Base-by-base conservation (phyloP, 805 yeast species). In the Saccharomycopsis fermentans region DNA sequence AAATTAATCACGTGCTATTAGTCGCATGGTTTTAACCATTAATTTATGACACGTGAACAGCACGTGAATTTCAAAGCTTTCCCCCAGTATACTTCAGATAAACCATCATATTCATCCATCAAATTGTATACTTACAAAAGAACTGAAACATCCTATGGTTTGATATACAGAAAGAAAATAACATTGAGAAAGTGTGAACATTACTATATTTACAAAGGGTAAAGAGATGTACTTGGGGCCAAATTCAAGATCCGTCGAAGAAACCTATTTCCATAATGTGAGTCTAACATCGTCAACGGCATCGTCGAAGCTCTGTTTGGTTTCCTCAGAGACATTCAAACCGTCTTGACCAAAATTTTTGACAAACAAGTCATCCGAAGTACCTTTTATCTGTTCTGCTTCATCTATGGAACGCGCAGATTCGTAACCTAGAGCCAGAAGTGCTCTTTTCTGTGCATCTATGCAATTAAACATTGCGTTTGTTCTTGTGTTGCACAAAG, bases 311-410 rank as follows among this genome's bases (percentile, higher is more conserved):
- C 47, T 21, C 4, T 24, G 50, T n/a, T 52, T 55, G 29, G 36
- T 39, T 14, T 52, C 59, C 4, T 61, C 61, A 19, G 50, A 32
- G 4, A 43, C 26, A 4, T 48, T 50, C 4, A 55, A 34, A 2
- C 64, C 64, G 16, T 62, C 63, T 27, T 52, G 55, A 6, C 62
- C 62, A 54, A 57, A 62, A 48, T 59, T 37, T 17, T 59, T 55
- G 16, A 62, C 57, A 55, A 59, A 62, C 27, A 62, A 58, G 51
- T 62, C 64, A 47, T 62, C 64, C 8, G 61, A 24, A 4, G 48
- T 39, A 8, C 64, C 64, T 26, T 62, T 55, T 12, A 62, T 62
- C n/a, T 34, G 48, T 11, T 54, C 57, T 4, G 57, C 51, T 36
- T 62, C 63, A 9, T 52, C 56, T 12, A 57, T 40, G 8, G 64